A percentile compares a stretch with the other conserved stretches of the same genome.
Evolutionary conservation across 208 protist genomes (phyloP).

Genomic region (Novymonas esmeraldas): DNA sequence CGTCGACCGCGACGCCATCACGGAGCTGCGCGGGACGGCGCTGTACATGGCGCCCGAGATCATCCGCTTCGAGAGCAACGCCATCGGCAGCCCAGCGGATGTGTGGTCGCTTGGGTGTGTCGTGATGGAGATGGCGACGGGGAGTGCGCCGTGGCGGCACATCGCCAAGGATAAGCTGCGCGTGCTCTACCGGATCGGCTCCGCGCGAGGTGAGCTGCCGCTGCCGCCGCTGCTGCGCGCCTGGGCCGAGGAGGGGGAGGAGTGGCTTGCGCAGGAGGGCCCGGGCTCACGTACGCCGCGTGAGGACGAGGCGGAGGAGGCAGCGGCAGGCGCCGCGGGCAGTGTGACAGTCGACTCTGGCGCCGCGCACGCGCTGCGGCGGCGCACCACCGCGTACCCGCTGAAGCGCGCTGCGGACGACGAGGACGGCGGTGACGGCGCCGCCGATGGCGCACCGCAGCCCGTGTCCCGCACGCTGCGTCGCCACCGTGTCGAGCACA

Average conservation of each 20-base stretch:
- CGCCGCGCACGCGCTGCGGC: conserved; percentile 1
- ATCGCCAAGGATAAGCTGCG: conserved; percentile 52
- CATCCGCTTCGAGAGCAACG: conserved; percentile 68
- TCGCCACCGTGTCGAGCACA: no score
- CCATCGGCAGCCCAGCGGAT: conserved; percentile 69
- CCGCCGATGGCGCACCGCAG: no score
- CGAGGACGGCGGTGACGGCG: no score
- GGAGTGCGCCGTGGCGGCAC: conserved; percentile 75
- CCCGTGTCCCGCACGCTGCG: no score
- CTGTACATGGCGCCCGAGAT: conserved; percentile 90
- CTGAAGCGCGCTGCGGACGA: no score
- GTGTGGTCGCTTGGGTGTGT: conserved; percentile 88
- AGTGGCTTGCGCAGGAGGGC: conserved; percentile 28
- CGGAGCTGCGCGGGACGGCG: conserved; percentile 81
- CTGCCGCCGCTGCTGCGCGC: conserved; percentile 63
- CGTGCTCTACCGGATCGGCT: conserved; percentile 63
- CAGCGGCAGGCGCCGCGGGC: not conserved
- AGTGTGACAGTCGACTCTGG: not conserved
- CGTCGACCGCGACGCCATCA: conserved; percentile 61
- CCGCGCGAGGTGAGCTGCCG: conserved; percentile 55
- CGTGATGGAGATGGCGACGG: conserved; percentile 83
- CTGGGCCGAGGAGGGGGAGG: conserved; percentile 43
- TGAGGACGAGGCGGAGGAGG: not conserved
- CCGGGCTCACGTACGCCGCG: not conserved
- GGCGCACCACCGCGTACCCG: no score